These are phyloP conservation scores for Lactifluus echinatus DNA, from an alignment of 768 basidiomycete species.

Conservation along the genomic window DNA sequence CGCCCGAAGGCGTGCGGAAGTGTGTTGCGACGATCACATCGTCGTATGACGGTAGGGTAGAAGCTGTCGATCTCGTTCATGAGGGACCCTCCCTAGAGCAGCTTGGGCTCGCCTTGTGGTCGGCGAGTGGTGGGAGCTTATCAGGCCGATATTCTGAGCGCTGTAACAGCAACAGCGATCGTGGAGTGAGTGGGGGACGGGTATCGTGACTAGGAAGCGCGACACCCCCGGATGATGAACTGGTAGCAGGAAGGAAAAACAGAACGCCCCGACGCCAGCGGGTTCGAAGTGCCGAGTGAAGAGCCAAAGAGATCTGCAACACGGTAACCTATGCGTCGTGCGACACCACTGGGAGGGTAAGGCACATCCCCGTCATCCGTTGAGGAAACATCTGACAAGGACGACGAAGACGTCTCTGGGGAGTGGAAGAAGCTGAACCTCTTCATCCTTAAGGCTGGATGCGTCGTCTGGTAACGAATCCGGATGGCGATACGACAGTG, in stretches of 20 bases:
- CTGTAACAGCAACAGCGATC: constrained; percentile 7
- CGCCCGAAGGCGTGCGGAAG: background rate
- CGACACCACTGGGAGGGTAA: constrained; percentile 39
- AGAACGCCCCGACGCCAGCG: constrained; percentile 45
- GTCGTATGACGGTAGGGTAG: constrained; percentile 11
- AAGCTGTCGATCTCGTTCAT: background rate
- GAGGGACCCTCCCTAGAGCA: background rate
- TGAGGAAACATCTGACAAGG: constrained; percentile 38
- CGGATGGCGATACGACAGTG: background rate
- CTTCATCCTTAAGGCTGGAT: constrained; percentile 29
- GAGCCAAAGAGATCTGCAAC: constrained; percentile 38
- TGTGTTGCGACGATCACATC: constrained; percentile 6
- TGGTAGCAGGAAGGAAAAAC: constrained; percentile 72
- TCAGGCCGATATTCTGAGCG: constrained; percentile 12
- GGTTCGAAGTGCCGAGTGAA: constrained; percentile 22
- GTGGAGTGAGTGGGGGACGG: background rate
- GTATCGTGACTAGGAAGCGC: constrained; percentile 22
- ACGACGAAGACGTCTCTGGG: constrained; percentile 55
- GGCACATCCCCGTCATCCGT: constrained; percentile 35
- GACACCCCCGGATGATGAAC: constrained; percentile 32
- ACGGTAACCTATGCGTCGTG: constrained; percentile 46
- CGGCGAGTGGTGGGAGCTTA: background rate
- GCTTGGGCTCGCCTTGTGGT: background rate
- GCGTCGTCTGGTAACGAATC: background rate
- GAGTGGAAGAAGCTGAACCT: constrained; percentile 49